These are phyloP conservation scores for Limnanthes douglasii DNA, from an alignment of 345 rosid species.

Conservation along the genomic window DNA sequence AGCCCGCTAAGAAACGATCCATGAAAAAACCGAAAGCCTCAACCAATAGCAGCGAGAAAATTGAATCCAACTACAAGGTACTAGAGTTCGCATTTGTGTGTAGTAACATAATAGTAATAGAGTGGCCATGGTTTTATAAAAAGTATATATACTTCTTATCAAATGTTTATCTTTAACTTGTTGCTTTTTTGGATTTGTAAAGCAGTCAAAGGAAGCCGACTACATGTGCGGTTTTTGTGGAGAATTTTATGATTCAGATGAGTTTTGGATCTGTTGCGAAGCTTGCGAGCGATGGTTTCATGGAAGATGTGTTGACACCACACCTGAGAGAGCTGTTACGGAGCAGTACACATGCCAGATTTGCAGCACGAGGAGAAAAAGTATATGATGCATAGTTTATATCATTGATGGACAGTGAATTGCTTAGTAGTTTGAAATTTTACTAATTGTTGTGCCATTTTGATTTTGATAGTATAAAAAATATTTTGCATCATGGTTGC, in stretches of 20 bases:
- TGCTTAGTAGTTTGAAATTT: no score
- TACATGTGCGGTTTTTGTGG: slow-evolving; percentile 67
- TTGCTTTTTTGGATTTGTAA: background rate
- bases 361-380: no score
- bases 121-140: background rate
- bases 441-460: no score
- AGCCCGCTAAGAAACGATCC: slow-evolving; percentile 42
- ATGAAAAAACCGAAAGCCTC: slow-evolving; percentile 53
- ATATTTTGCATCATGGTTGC: no score
- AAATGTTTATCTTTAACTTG: background rate
- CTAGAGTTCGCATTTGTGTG: background rate
- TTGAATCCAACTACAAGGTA: slow-evolving; percentile 70
- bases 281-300: slow-evolving; percentile 57
- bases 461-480: no score
- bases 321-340: slow-evolving; percentile 85
- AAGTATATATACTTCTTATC: no score
- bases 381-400: no score
- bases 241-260: slow-evolving; percentile 55
- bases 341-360: no score
- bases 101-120: background rate
- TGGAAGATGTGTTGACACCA: slow-evolving; percentile 64
- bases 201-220: no score
- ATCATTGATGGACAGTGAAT: no score
- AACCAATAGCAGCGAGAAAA: slow-evolving; percentile 53
- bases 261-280: slow-evolving; percentile 85